Evolutionary conservation across 805 yeast species (phyloP).

Genomic region (Kluyveromyces starmeri): DNA sequence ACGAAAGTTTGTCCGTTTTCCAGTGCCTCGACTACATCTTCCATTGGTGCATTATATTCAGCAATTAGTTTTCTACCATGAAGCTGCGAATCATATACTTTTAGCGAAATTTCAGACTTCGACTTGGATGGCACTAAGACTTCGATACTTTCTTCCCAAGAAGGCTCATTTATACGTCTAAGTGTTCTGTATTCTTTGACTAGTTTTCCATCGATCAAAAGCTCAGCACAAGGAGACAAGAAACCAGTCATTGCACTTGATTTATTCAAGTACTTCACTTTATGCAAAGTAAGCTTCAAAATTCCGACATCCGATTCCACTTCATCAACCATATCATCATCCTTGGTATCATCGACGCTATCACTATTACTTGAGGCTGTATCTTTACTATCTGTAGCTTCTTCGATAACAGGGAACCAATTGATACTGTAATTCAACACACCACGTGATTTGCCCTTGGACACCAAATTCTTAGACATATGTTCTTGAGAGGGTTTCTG

Average conservation of each 20-base stretch:
- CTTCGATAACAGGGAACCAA: conserved; percentile 31
- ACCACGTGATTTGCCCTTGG: conserved; percentile 46
- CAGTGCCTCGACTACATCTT: conserved; percentile 38
- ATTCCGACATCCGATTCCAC: conserved; percentile 69
- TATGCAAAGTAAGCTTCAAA: conserved; percentile 51
- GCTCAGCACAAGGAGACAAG: conserved; percentile 57
- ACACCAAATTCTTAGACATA: conserved; percentile 22
- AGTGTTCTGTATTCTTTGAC: conserved; percentile 52
- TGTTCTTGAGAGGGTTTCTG: conserved; percentile 36
- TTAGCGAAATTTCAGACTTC: conserved; percentile 43
- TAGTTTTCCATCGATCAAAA: conserved; percentile 48
- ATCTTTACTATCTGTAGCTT: conserved; percentile 6
- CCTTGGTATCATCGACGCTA: conserved; percentile 16
- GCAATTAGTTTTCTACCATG: conserved; percentile 42
- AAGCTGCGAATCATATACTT: conserved; percentile 51
- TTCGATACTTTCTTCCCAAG: conserved; percentile 59
- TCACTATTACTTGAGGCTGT: conserved; percentile 15
- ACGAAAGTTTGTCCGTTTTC: conserved; percentile 41
- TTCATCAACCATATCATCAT: conserved; percentile 22
- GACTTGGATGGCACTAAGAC: conserved; percentile 53
- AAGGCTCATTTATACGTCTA: conserved; percentile 62
- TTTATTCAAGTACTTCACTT: conserved; percentile 49
- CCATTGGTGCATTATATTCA: conserved; percentile 38
- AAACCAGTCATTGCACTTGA: conserved; percentile 38
- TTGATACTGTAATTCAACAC: conserved; percentile 45